Evolutionary conservation across 2,329 filamentous ascomycete genomes (phyloP).

Genomic region (Aaosphaeria pasadenensis): DNA sequence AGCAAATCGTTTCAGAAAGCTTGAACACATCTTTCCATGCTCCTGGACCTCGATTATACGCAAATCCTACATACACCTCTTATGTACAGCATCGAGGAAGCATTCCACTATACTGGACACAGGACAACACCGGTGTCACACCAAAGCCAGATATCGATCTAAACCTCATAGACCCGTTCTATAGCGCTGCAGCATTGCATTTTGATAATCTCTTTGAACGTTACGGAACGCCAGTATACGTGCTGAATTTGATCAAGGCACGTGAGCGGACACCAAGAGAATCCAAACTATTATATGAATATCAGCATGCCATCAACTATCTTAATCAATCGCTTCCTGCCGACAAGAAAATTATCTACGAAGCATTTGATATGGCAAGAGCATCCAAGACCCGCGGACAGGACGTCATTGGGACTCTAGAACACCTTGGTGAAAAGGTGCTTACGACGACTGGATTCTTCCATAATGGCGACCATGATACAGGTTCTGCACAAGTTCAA

Average conservation of each 20-base stretch:
- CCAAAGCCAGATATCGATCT: conserved; percentile 96
- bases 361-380: conserved; percentile 97
- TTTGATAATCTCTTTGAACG: conserved; percentile 93
- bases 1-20: conserved; percentile 95
- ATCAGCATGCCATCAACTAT: conserved; percentile 82
- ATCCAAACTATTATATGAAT: conserved; percentile 85
- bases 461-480: conserved; percentile 76
- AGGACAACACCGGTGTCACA: conserved; percentile 90
- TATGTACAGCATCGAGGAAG: conserved; percentile 96
- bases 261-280: conserved; percentile 86
- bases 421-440: conserved; percentile 84
- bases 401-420: conserved; percentile 90
- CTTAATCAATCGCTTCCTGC: conserved; percentile 89
- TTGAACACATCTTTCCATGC: conserved; percentile 94
- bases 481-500: conserved; percentile 68
- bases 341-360: conserved; percentile 84
- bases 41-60: conserved; percentile 78
- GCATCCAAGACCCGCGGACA: conserved; percentile 87
- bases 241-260: conserved; percentile 82
- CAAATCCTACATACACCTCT: conserved; percentile 89
- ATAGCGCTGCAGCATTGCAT: conserved; percentile 85
- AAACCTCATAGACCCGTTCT: conserved; percentile 95
- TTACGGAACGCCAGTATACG: conserved; percentile 89
- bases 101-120: conserved; percentile 95
- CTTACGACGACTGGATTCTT: conserved; percentile 88